Base-by-base conservation (phyloP, 805 yeast species). In the Yarrowia deformans region DNA sequence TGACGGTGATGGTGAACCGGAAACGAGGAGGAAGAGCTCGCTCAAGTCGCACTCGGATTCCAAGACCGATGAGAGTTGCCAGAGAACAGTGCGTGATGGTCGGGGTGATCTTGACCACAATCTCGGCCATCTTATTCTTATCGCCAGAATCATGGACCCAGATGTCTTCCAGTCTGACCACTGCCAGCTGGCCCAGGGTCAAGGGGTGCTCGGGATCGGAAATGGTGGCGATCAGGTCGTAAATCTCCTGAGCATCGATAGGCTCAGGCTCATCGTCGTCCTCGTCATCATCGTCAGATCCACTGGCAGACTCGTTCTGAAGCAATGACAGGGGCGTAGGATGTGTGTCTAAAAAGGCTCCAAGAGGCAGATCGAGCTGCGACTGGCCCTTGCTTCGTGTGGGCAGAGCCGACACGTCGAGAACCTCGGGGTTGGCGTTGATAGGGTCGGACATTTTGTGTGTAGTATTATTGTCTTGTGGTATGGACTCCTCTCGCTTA, bases 161-260 rank as follows among this genome's bases (percentile, higher is more conserved):
- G 70, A 95, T 95, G 76, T 96, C 97, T 7, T 84, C 83, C 61
- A 95, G 81, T 74, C 92, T 93, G 1, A 95, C 97, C 50, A 95
- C 98, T 0, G 97, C 94, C 18, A 95, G 82, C 78, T 95, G 98
- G 0, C 97, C 99, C 69, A 95, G 81, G 0, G 97, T 90, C 52
- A 95, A 81, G 0, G 99, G 99, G 77, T 95, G 99, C 76, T 95
- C 99, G 1, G 99, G 99, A 77, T 95, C 99, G 0, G 96, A 90
- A 13, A 93, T 91, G 39, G 89, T 85, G 7, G 97, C 87, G 2
- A 91, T 91, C 60, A 94, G 81, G 76, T 93, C 97, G 74, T 87
- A 93, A 7, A 94, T 88, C 76, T 94, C 99, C 76, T 94, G 98
- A 1, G 93, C 79, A 76, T 94, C 99, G 46, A 94, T 86, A 9